Base-by-base conservation (phyloP, 805 yeast species). In the Starmerella roubikii region DNA sequence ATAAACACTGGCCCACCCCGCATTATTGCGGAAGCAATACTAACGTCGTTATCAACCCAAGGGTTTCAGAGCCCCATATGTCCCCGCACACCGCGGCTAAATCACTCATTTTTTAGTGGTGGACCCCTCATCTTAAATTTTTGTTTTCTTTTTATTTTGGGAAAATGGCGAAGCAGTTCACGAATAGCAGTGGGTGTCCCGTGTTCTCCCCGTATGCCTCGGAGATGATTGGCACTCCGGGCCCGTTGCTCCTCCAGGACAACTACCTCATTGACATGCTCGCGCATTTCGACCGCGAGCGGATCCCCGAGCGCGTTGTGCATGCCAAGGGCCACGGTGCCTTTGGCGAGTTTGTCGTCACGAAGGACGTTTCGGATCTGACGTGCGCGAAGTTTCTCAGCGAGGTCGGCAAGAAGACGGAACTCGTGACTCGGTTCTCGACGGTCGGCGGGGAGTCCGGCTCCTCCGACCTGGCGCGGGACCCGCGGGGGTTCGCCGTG, bases 351-450 rank as follows among this genome's bases (percentile, higher is more conserved):
- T 74, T 74, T 45, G 77, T 70, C 52, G 64, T 68, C 50, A 72
- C 78, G 17, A 76, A 74, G 53, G 70, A 73, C 25, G 57, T 72
- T 38, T 54, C 67, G 9, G 79, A 74, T 48, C 52, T 74, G 39
- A 65, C 72, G n/a, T 34, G 44, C 25, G 59, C 66, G 26, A 55
- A 52, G 29, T 80, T 84, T 63, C 69, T 84, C 50, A 70, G 71
- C 48, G 63, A 70, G 29, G 68, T 79, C 39, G 95, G 95, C 50
- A 82, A 82, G 65, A 79, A 74, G 62, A 81, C 93, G 26, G 72
- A 71, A 56, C 68, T 76, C 44, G 59, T 73, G 41, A 57, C 65
- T 30, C 66, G 80, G 42, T 72, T 74, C 59, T 71, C 78, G 34
- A 74, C 81, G 18, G 83, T 76, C 25, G 81, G 79, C 44, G 81